Evolutionary conservation across 1,284 basidiomycete genomes (phyloP).

Genomic region (Chondrostereum purpureum): DNA sequence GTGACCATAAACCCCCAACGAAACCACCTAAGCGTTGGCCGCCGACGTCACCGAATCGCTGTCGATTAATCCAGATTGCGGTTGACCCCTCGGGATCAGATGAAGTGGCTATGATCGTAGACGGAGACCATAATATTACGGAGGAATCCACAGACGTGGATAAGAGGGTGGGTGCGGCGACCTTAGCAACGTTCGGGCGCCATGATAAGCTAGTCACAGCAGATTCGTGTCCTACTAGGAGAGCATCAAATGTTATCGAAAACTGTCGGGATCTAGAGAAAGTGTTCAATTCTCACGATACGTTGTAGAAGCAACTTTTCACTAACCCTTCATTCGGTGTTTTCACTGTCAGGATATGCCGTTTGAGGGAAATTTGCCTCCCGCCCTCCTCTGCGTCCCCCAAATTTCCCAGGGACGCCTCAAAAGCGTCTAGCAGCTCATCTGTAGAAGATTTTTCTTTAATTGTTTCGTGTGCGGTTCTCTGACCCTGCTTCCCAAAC

Average conservation of each 20-base stretch:
- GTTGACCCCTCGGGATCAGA: slow-evolving; percentile 35
- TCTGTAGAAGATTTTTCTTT: slow-evolving; percentile 30
- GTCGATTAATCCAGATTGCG: slow-evolving; percentile 82
- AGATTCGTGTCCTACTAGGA: slow-evolving; percentile 88
- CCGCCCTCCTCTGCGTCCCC: slow-evolving; percentile 66
- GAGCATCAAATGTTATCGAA: slow-evolving; percentile 83
- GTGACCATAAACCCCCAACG: slow-evolving; percentile 79
- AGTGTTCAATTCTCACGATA: too few relatives aligned
- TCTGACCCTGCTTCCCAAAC: slow-evolving; percentile 23
- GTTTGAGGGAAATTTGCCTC: slow-evolving; percentile 78
- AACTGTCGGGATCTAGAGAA: slow-evolving; percentile 49
- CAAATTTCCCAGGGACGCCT: slow-evolving; percentile 68
- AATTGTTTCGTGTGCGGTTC: slow-evolving; percentile 9
- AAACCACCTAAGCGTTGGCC: slow-evolving; percentile 86
- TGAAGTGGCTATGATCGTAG: slow-evolving; percentile 36
- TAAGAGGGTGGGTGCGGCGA: slow-evolving; percentile 50
- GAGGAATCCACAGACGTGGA: slow-evolving; percentile 92
- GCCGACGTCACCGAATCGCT: slow-evolving; percentile 89
- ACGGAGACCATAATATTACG: slow-evolving; percentile 86
- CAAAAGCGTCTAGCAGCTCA: slow-evolving; percentile 82
- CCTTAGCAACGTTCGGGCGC: slow-evolving; percentile 41
- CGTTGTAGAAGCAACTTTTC: too few relatives aligned
- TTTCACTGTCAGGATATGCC: slow-evolving; percentile 68
- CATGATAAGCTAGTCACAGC: slow-evolving; percentile 85
- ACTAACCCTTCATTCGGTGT: slow-evolving; percentile 43